phyloP scores from a whole-genome alignment of 2,329 filamentous ascomycete genomes.

The Rutstroemia sp. region DNA sequence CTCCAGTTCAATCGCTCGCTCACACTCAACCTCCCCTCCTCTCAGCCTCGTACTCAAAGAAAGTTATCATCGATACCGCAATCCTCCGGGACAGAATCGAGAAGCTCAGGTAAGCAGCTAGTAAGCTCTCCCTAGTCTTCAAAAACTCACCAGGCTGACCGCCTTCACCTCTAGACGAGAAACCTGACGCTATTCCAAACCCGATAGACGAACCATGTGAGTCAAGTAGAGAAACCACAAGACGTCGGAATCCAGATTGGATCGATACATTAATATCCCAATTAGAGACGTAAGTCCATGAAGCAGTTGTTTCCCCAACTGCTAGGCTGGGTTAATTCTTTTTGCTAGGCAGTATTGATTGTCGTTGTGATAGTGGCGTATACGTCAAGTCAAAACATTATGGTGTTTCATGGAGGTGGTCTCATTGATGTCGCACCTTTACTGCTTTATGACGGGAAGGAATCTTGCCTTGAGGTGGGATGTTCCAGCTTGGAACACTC shows the following conservation, averaged over 20 bases:
- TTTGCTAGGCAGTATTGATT: too few relatives aligned
- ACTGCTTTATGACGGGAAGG: too few relatives aligned
- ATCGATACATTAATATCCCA: background rate
- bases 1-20: background rate
- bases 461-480: too few relatives aligned
- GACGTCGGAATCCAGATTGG: background rate
- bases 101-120: background rate
- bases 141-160: background rate
- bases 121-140: background rate
- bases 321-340: too few relatives aligned
- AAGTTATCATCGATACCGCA: background rate
- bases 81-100: background rate
- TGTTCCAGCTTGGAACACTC: too few relatives aligned
- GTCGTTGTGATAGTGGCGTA: too few relatives aligned
- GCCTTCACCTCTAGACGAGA: background rate
- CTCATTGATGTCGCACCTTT: too few relatives aligned
- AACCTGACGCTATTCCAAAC: constrained; percentile 1
- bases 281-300: background rate
- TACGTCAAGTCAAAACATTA: too few relatives aligned
- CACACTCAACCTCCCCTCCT: background rate
- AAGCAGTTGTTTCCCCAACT: too few relatives aligned
- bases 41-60: background rate
- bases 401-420: too few relatives aligned
- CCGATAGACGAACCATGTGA: background rate
- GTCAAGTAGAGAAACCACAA: background rate